phyloP scores from a whole-genome alignment of 805 yeast species.

The Hyphopichia homilentoma region DNA sequence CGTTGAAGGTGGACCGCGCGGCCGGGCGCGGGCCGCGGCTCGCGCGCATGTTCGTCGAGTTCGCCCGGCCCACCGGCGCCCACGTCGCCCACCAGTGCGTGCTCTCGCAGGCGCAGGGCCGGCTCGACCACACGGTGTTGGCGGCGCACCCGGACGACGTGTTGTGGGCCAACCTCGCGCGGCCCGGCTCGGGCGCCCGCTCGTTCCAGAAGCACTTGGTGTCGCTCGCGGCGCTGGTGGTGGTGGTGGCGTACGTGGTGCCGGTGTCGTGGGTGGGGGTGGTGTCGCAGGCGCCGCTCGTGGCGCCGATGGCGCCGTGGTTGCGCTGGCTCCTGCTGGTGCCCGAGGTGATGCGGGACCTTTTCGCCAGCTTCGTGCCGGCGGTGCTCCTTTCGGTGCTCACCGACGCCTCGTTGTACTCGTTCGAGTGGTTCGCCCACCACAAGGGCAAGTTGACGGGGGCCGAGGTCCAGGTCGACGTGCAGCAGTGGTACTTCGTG shows the following conservation, averaged over 20 bases:
- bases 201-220: constrained; percentile 42
- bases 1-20: constrained; percentile 12
- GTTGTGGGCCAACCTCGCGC: constrained; percentile 61
- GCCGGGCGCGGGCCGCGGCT: constrained; percentile 18
- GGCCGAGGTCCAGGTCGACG: constrained; percentile 60
- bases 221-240: constrained; percentile 39
- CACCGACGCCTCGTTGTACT: constrained; percentile 57
- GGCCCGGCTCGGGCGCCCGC: constrained; percentile 31
- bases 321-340: constrained; percentile 50
- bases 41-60: constrained; percentile 59
- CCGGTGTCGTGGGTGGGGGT: constrained; percentile 82
- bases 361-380: constrained; percentile 63
- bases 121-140: constrained; percentile 39
- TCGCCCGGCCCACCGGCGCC: constrained; percentile 53
- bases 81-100: constrained; percentile 62
- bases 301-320: constrained; percentile 59
- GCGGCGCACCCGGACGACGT: constrained; percentile 66
- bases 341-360: constrained; percentile 51
- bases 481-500: constrained; percentile 74
- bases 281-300: constrained; percentile 67
- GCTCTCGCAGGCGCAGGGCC: constrained; percentile 40
- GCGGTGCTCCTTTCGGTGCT: constrained; percentile 60
- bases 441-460: constrained; percentile 61
- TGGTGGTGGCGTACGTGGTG: constrained; percentile 64
- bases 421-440: constrained; percentile 52